Evolutionary conservation across 2,329 filamentous ascomycete genomes (phyloP).

Genomic region (Tolypocladium tundrense): DNA sequence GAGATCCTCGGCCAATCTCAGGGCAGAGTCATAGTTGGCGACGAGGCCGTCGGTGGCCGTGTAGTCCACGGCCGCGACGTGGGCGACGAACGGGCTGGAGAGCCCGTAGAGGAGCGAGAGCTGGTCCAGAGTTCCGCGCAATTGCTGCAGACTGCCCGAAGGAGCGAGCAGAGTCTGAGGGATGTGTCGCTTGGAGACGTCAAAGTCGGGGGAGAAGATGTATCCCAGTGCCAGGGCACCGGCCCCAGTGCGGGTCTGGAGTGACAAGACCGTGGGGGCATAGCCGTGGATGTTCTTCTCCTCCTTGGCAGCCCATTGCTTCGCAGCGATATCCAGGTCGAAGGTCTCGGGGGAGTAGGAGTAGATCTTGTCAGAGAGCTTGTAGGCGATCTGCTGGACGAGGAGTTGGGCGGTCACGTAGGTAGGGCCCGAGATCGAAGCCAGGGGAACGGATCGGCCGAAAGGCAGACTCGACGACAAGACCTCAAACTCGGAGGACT

Average conservation of each 20-base stretch:
- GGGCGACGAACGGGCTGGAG: slow-evolving; percentile 84
- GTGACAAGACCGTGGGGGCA: slow-evolving; percentile 62
- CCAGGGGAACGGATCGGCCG: slow-evolving; percentile 42
- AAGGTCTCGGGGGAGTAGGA: slow-evolving; percentile 92
- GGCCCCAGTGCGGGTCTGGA: slow-evolving; percentile 83
- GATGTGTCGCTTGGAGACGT: slow-evolving; percentile 79
- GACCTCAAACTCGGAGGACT: slow-evolving; percentile 24
- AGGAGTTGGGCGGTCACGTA: slow-evolving; percentile 90
- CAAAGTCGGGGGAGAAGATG: slow-evolving; percentile 95
- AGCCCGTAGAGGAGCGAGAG: slow-evolving; percentile 84
- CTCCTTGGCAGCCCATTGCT: slow-evolving; percentile 59
- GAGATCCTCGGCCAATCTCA: slow-evolving; percentile 79
- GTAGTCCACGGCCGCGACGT: slow-evolving; percentile 88
- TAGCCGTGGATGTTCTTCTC: slow-evolving; percentile 78
- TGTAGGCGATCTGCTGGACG: slow-evolving; percentile 92
- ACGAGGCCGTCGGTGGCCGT: slow-evolving; percentile 59
- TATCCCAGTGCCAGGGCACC: slow-evolving; percentile 90
- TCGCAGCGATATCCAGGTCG: slow-evolving; percentile 75
- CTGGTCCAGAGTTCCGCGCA: slow-evolving; percentile 82
- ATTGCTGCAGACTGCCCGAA: slow-evolving; percentile 67
- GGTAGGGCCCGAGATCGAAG: slow-evolving; percentile 69
- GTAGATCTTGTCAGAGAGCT: slow-evolving; percentile 94
- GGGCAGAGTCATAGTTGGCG: slow-evolving; percentile 73
- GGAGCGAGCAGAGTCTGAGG: slow-evolving; percentile 87
- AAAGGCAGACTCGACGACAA: slow-evolving; percentile 46